phyloP scores from a whole-genome alignment of 495 filamentous ascomycete genomes.

The Extremus antarcticus region DNA sequence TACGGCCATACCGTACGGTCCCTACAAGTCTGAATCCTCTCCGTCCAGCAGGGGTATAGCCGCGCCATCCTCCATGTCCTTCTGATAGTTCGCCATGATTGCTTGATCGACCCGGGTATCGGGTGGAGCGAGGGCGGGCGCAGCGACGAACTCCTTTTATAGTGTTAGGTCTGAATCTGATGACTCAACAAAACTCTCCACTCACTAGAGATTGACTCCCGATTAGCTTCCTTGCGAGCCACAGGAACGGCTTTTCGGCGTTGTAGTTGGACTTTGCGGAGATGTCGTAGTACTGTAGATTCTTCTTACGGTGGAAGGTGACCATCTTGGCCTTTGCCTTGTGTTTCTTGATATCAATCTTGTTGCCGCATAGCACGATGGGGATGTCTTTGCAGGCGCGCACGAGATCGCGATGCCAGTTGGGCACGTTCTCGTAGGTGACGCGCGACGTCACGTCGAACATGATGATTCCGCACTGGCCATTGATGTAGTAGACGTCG shows the following conservation, averaged over 20 bases:
- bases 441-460: conserved; percentile 99
- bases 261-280: conserved; percentile 99
- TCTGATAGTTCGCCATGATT: too few relatives aligned
- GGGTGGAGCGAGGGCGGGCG: not conserved
- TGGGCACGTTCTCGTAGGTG: conserved; percentile 99
- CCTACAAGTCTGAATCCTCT: too few relatives aligned
- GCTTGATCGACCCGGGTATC: not conserved
- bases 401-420: conserved; percentile 99
- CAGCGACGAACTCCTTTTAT: not conserved
- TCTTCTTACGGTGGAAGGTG: conserved; percentile 99
- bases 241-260: conserved; percentile 99
- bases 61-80: too few relatives aligned
- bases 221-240: conserved; percentile 95
- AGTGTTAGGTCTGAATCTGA: not conserved
- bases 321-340: conserved; percentile 99
- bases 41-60: too few relatives aligned
- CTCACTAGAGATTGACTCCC: conserved; percentile 81
- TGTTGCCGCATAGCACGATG: conserved; percentile 96
- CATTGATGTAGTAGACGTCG: conserved; percentile 99
- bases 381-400: conserved; percentile 98
- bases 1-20: too few relatives aligned
- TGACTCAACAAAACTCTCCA: conserved; percentile 8
- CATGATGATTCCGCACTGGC: conserved; percentile 99
- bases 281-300: conserved; percentile 99
- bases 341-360: conserved; percentile 94